A percentile compares a stretch with the other conserved stretches of the same genome.
phyloP scores from a whole-genome alignment of 441 rosid genomes.

The Macaranga tanarius region DNA sequence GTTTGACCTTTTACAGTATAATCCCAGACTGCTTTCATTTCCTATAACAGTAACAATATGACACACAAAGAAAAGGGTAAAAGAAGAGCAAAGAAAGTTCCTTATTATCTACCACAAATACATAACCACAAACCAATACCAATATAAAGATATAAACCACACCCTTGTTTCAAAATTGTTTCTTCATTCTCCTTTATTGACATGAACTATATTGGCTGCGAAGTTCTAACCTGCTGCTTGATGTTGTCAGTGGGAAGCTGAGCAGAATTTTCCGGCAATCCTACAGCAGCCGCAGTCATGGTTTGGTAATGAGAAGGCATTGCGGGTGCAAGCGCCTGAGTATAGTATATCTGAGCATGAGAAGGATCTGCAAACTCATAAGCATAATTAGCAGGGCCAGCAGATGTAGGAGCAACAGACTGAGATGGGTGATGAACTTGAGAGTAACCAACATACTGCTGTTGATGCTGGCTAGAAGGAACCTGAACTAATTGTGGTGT shows the following conservation, averaged over 20 bases:
- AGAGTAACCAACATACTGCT: constrained; percentile 70
- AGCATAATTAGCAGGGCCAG: constrained; percentile 53
- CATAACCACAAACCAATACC: constrained; percentile 55
- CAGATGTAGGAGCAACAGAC: constrained; percentile 51
- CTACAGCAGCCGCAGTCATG: constrained; percentile 51
- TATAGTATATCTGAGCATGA: constrained; percentile 69
- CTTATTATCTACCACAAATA: constrained; percentile 54
- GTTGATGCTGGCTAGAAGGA: constrained; percentile 69
- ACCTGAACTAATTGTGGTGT: constrained; percentile 65
- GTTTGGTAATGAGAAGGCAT: constrained; percentile 86
- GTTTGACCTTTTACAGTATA: constrained; percentile 51
- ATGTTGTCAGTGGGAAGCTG: constrained; percentile 56
- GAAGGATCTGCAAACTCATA: constrained; percentile 65
- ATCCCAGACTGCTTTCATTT: constrained; percentile 34
- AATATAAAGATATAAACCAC: constrained; percentile 46
- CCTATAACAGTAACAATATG: constrained; percentile 37
- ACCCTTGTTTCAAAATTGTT: constrained; percentile 55
- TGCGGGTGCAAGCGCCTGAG: constrained; percentile 62
- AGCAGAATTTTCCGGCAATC: constrained; percentile 58
- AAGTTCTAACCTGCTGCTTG: constrained; percentile 76
- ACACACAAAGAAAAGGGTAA: constrained; percentile 27
- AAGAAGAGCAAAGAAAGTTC: constrained; percentile 33
- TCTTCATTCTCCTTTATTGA: constrained; percentile 28
- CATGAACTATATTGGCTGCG: constrained; percentile 56
- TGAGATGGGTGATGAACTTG: constrained; percentile 86